Evolutionary conservation across 2,329 filamentous ascomycete genomes (phyloP).

Genomic region (Uncinocarpus reesii): DNA sequence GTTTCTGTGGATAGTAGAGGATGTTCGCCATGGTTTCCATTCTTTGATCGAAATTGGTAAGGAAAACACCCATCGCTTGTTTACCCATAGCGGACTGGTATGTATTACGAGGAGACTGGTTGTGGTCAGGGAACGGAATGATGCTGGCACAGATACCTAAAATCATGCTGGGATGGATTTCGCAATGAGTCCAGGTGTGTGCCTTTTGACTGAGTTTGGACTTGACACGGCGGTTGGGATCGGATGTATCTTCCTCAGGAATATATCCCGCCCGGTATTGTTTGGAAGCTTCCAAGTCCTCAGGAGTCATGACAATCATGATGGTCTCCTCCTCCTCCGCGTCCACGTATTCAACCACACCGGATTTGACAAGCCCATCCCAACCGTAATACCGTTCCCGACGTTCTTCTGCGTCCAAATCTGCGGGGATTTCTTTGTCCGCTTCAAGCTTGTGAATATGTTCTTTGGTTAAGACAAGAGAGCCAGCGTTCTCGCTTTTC

Average conservation of each 20-base stretch:
- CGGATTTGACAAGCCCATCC: constrained; percentile 71
- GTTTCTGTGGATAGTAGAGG: constrained; percentile 97
- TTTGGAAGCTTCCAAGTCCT: constrained; percentile 74
- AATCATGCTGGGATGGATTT: constrained; percentile 99
- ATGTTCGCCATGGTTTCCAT: constrained; percentile 99
- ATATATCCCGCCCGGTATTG: constrained; percentile 57
- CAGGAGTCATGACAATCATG: constrained; percentile 98
- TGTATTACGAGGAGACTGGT: constrained; percentile 93
- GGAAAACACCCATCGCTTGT: constrained; percentile 98
- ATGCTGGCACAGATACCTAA: constrained; percentile 97
- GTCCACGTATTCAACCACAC: constrained; percentile 90
- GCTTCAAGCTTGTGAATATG: constrained; percentile 66
- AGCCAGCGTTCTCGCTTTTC: constrained; percentile 63
- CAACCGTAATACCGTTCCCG: constrained; percentile 64
- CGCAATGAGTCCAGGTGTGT: constrained; percentile 93
- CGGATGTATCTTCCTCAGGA: constrained; percentile 52
- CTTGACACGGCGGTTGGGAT: constrained; percentile 78
- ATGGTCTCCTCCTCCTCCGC: constrained; percentile 97
- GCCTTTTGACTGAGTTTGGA: constrained; percentile 77
- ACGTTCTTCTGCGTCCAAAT: constrained; percentile 49
- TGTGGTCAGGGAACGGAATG: constrained; percentile 98
- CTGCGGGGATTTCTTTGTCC: constrained; percentile 55
- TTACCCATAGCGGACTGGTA: constrained; percentile 99
- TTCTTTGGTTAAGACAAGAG: constrained; percentile 73
- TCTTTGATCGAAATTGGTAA: constrained; percentile 90